A percentile compares a stretch with the other conserved stretches of the same genome.
phyloP scores from a whole-genome alignment of 106 monocot genomes.

The Agapanthus africanus region DNA sequence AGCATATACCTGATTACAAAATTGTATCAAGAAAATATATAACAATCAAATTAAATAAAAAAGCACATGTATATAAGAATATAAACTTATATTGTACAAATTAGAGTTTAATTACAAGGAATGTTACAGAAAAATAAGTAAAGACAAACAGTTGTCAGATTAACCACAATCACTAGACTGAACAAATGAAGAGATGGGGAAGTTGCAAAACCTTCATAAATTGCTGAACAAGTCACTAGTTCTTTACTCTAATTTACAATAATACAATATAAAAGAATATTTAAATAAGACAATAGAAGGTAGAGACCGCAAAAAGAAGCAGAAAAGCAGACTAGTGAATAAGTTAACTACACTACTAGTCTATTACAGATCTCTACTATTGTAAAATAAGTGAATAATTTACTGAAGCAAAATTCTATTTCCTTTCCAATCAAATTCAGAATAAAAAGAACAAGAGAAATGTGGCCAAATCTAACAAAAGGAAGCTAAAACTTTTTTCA shows the following conservation, averaged over 20 bases:
- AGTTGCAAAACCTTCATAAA: background rate
- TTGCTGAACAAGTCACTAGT: background rate
- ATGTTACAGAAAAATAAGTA: background rate
- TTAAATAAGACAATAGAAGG: background rate
- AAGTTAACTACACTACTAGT: background rate
- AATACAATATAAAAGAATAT: background rate
- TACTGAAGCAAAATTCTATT: background rate
- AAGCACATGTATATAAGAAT: background rate
- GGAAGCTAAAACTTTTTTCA: too few relatives aligned
- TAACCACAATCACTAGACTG: background rate
- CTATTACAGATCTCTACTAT: background rate
- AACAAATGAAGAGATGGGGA: background rate
- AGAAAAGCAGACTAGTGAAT: background rate
- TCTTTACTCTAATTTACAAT: background rate
- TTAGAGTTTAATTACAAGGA: background rate
- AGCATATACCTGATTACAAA: constrained; percentile 48
- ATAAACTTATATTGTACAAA: too few relatives aligned
- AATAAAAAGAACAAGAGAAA: background rate
- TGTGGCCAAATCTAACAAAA: background rate
- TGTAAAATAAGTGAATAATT: background rate
- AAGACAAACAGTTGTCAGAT: background rate
- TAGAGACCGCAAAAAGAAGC: background rate
- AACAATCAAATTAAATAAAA: background rate
- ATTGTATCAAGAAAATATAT: background rate
- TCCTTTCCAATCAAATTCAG: background rate